These are phyloP conservation scores for Elaphomyces granulatus DNA, from an alignment of 495 filamentous ascomycete genomes.

Conservation along the genomic window DNA sequence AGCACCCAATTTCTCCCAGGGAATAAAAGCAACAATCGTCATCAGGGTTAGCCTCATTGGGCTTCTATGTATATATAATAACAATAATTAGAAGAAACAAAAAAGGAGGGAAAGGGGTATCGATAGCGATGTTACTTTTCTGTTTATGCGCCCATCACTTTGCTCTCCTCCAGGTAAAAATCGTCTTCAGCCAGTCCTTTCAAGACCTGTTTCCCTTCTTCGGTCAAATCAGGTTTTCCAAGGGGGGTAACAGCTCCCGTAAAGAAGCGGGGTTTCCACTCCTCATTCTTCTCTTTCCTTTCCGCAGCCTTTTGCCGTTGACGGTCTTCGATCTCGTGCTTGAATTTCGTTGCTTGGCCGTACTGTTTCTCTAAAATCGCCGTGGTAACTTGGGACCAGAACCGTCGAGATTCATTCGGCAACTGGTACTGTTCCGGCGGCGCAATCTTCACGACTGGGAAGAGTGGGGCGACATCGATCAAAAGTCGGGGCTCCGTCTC, in stretches of 20 bases:
- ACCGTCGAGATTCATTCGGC: slow-evolving; percentile 75
- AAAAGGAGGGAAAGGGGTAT: too few relatives aligned
- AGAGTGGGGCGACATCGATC: slow-evolving; percentile 71
- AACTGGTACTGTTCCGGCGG: slow-evolving; percentile 66
- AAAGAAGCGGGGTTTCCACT: slow-evolving; percentile 89
- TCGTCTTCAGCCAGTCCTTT: slow-evolving; percentile 48
- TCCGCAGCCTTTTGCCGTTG: slow-evolving; percentile 76
- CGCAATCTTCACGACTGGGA: slow-evolving; percentile 57
- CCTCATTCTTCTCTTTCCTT: slow-evolving; percentile 45
- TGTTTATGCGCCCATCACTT: slow-evolving; percentile 30
- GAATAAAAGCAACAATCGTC: too few relatives aligned
- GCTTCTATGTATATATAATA: too few relatives aligned
- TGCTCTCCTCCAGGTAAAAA: slow-evolving; percentile 39
- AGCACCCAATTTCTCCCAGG: too few relatives aligned
- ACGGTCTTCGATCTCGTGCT: slow-evolving; percentile 81
- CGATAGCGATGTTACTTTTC: too few relatives aligned
- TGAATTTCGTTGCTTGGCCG: slow-evolving; percentile 66
- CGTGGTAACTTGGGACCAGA: slow-evolving; percentile 76
- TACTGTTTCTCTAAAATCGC: slow-evolving; percentile 80
- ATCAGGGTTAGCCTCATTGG: too few relatives aligned
- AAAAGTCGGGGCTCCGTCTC: slow-evolving; percentile 53
- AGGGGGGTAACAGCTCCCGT: slow-evolving; percentile 53
- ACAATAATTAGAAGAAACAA: too few relatives aligned
- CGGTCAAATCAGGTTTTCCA: slow-evolving; percentile 66
- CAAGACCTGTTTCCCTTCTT: slow-evolving; percentile 59